Conservation (phyloP, 1,139 yeast genomes). For the Yamadazyma sp. region DNA sequence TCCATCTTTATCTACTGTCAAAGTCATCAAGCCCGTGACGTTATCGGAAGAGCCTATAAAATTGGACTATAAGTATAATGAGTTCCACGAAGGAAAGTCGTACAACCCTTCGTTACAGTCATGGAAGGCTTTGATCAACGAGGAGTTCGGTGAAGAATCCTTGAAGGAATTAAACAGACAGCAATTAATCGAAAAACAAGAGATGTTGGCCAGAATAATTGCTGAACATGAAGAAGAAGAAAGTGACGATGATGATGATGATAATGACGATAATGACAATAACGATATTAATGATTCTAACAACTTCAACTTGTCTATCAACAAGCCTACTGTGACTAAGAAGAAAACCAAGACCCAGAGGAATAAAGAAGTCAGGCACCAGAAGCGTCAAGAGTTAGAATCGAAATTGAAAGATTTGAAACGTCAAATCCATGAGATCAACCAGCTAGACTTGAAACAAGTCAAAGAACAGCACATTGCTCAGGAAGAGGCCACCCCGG, state of each 20-base stretch:
- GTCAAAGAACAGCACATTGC: slow-evolving; percentile 6
- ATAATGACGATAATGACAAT: slow-evolving; percentile 41
- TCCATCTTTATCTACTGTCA: slow-evolving; percentile 7
- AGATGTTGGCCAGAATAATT: slow-evolving; percentile 63
- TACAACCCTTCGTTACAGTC: slow-evolving; percentile 86
- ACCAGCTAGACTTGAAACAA: slow-evolving; percentile 52
- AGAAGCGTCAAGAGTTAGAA: slow-evolving; percentile 57
- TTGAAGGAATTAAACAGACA: slow-evolving; percentile 64
- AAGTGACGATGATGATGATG: slow-evolving; percentile 40
- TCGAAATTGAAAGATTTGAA: slow-evolving; percentile 58
- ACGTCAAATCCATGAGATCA: slow-evolving; percentile 55
- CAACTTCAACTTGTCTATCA: slow-evolving; percentile 57
- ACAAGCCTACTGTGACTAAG: slow-evolving; percentile 66
- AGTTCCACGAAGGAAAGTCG: slow-evolving; percentile 76
- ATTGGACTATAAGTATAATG: slow-evolving; percentile 10
- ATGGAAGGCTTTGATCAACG: slow-evolving; percentile 72
- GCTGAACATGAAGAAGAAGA: slow-evolving; percentile 45
- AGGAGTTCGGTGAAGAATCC: slow-evolving; percentile 67
- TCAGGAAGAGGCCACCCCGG: slow-evolving; percentile 4
- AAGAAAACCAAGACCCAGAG: slow-evolving; percentile 79
- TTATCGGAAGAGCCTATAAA: slow-evolving; percentile 23
- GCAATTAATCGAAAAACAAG: slow-evolving; percentile 59
- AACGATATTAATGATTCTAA: slow-evolving; percentile 29
- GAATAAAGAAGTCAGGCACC: slow-evolving; percentile 67
- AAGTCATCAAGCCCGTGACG: slow-evolving; percentile 13